Evolutionary conservation across 2,329 filamentous ascomycete species (phyloP).

Genomic region (Coniochaeta pulveracea): DNA sequence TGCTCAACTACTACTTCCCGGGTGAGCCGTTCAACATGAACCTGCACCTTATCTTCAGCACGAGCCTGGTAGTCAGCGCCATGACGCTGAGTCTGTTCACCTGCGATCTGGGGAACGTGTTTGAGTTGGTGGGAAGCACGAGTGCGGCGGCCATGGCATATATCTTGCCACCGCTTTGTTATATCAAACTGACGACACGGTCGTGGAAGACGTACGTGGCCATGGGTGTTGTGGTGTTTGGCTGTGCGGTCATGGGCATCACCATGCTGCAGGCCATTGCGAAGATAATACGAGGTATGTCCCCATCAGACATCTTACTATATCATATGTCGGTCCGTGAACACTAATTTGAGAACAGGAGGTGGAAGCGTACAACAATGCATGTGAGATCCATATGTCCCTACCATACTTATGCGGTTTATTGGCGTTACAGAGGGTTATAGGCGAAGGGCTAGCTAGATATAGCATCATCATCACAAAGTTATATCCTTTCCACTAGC

Average conservation of each 20-base stretch:
- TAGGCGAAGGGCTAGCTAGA: too few relatives aligned
- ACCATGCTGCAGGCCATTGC: slow-evolving; percentile 17
- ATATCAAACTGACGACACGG: slow-evolving; percentile 77
- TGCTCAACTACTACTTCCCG: slow-evolving; percentile 71
- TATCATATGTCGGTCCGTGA: slow-evolving; percentile 2
- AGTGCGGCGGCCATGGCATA: slow-evolving; percentile 91
- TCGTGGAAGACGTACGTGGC: slow-evolving; percentile 20
- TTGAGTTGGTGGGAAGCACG: slow-evolving; percentile 92
- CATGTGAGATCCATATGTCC: too few relatives aligned
- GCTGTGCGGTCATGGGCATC: slow-evolving; percentile 17
- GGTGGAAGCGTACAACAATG: slow-evolving; percentile 17
- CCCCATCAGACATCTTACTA: too few relatives aligned
- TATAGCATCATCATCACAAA: too few relatives aligned
- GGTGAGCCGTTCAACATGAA: slow-evolving; percentile 67
- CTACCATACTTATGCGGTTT: too few relatives aligned
- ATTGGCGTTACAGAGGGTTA: too few relatives aligned
- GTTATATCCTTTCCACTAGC: too few relatives aligned
- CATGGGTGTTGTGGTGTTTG: slow-evolving; percentile 16
- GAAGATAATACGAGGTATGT: slow-evolving; percentile 18
- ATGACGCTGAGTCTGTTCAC: slow-evolving; percentile 72
- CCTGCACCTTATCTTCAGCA: slow-evolving; percentile 79
- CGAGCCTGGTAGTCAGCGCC: slow-evolving; percentile 66
- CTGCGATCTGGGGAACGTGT: slow-evolving; percentile 87
- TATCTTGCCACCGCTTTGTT: slow-evolving; percentile 89
- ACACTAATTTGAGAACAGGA: slow-evolving; percentile 10